Evolutionary conservation across 108 stramenopile species (phyloP), one percentile per base, ranked within the genome.

Genomic region (Pelagomonas calceolata): DNA sequence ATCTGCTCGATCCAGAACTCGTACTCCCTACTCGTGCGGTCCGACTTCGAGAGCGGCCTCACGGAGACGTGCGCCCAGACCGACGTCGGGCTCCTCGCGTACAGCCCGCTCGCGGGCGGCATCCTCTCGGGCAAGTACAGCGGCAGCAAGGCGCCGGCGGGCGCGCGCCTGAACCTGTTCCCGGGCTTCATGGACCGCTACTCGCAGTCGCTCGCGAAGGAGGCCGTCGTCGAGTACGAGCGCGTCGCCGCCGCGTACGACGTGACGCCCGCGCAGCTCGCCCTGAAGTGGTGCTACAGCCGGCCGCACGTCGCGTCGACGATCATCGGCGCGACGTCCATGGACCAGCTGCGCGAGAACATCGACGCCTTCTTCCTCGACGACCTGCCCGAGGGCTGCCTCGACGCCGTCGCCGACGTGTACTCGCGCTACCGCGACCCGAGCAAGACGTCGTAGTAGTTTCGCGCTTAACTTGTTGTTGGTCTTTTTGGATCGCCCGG

Each of bases 291-390:
- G 87, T 90, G 94, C 66, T 92, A 91, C 70, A 87, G 89, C 66
- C 77, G 86, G 71, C 82, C 85, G 63, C 85, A 89, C 68, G 93
- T 94, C 32, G 80, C 85, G 14, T 90, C 91, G 0, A 89, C 92
- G 0, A 91, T 97, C 67, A 88, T 97, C 75, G 94, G 94, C 36
- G 94, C 93, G 12, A 97, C 94, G 0, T 83, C 85, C 5, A 75
- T 91, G 65, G 70, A 77, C 4, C 96, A 97, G 71, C 70, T 97
- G 29, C 68, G 89, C 21, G 90, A 94, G 79, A 84, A 91, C 70
- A 71, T 46, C 75, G 78, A 83, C 30, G 73, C 80, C 35, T 78
- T 80, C 10, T 81, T 82, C 76, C 86, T 86, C 79, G 77, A 85
- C 39, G 66, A 70, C 21, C 74, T 89, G 68, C 75, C 80, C 66